These are phyloP conservation scores for Beta lomatogona DNA, from an alignment of 179 eudicot species.

Conservation along the genomic window DNA sequence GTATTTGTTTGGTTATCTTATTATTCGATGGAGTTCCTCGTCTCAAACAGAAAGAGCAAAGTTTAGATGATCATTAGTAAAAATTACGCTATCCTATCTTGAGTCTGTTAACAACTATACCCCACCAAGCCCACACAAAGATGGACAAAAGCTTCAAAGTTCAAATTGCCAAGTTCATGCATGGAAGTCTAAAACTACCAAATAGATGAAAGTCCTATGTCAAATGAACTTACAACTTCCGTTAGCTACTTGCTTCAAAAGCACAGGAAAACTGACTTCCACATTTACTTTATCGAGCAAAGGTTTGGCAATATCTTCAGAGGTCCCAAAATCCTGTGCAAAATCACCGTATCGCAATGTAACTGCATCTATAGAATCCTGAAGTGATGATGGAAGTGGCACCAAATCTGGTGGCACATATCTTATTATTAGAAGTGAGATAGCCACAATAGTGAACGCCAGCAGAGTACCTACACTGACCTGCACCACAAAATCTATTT, in stretches of 20 bases:
- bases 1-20: neutral
- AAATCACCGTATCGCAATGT: conserved; percentile 46
- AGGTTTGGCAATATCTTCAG: conserved; percentile 39
- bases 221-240: conserved; percentile 56
- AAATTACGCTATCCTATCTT: neutral
- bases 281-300: conserved; percentile 41
- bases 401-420: conserved; percentile 91
- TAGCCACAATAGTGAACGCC: conserved; percentile 93
- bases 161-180: neutral
- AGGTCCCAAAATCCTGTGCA: conserved; percentile 31
- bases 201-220: conserved; percentile 14
- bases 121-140: neutral
- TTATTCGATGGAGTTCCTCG: neutral
- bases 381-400: conserved; percentile 87
- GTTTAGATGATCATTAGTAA: neutral
- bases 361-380: conserved; percentile 80
- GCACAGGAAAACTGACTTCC: conserved; percentile 46
- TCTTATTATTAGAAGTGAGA: conserved; percentile 79
- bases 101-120: neutral
- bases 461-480: conserved; percentile 95
- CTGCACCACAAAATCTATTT: conserved; percentile 41
- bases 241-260: conserved; percentile 58
- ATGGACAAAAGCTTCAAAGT: conserved; percentile 2
- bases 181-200: neutral
- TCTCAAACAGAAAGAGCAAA: neutral